phyloP scores from a whole-genome alignment of 805 yeast species.

The Starmerella cellae region DNA sequence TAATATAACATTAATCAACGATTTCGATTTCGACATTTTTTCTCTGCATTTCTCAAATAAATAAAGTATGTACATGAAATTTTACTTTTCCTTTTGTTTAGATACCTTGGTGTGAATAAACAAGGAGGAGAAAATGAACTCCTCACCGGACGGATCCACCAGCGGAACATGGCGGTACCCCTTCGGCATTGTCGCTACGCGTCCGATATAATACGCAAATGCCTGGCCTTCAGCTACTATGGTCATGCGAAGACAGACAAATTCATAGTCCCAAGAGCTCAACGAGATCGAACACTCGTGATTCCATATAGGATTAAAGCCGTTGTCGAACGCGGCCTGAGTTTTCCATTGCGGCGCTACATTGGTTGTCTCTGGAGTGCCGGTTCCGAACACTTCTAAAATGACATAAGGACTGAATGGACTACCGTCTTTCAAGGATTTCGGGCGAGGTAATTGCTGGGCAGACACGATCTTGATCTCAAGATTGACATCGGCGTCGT shows the following conservation, averaged over 20 bases:
- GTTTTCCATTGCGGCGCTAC: constrained; percentile 24
- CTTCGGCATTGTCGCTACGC: constrained; percentile 47
- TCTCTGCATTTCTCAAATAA: neutral
- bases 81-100: neutral
- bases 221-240: constrained; percentile 26
- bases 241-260: constrained; percentile 29
- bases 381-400: constrained; percentile 43
- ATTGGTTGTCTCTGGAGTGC: constrained; percentile 1
- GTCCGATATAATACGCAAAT: constrained; percentile 50
- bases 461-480: constrained; percentile 54
- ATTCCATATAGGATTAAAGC: constrained; percentile 82
- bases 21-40: neutral
- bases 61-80: no score
- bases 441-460: constrained; percentile 68
- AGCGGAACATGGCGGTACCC: constrained; percentile 80
- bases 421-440: constrained; percentile 35
- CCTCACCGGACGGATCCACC: constrained; percentile 70
- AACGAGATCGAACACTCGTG: constrained; percentile 37
- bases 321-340: constrained; percentile 44
- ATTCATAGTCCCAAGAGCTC: constrained; percentile 22
- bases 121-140: constrained; percentile 45
- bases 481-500: constrained; percentile 3
- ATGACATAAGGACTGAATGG: constrained; percentile 48
- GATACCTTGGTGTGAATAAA: constrained; percentile 28
- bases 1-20: neutral